phyloP scores from a whole-genome alignment of 495 filamentous ascomycete species.

The Astrothelium macrocarpum region DNA sequence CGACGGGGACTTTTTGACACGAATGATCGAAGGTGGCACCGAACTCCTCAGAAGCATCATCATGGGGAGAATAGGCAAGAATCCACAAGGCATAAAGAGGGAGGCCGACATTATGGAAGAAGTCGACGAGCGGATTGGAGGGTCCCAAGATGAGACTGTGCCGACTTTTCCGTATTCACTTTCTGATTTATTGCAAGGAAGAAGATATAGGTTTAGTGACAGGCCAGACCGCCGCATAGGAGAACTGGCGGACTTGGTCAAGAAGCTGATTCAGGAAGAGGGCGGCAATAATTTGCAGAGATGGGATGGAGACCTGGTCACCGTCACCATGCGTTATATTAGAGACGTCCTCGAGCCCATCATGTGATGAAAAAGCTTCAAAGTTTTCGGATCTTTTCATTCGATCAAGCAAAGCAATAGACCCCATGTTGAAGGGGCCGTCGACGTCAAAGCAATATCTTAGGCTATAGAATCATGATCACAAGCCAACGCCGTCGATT shows the following conservation, averaged over 20 bases:
- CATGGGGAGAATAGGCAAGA: slow-evolving; percentile 9
- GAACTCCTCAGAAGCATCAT: slow-evolving; percentile 8
- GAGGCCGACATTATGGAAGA: background rate
- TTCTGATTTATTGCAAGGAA: background rate
- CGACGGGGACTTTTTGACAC: slow-evolving; percentile 19
- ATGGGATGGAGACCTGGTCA: background rate
- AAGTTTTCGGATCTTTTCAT: background rate
- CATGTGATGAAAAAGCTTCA: background rate
- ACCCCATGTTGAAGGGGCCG: background rate
- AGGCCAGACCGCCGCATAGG: background rate
- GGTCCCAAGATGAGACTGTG: background rate
- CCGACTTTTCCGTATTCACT: background rate
- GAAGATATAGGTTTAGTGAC: background rate
- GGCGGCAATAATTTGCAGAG: background rate
- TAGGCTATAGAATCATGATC: background rate
- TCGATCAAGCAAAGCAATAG: background rate
- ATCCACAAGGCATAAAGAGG: background rate
- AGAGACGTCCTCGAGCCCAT: slow-evolving; percentile 1
- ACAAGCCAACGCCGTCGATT: background rate
- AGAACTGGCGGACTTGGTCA: background rate
- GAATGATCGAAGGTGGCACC: slow-evolving; percentile 12
- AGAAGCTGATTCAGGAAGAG: background rate
- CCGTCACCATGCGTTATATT: background rate
- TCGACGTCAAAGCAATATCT: background rate
- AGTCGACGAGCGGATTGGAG: background rate